Percentiles rank a stretch among this genome's conserved stretches.
Evolutionary conservation across 805 yeast genomes (phyloP).

Genomic region (Candida dajiaensis): DNA sequence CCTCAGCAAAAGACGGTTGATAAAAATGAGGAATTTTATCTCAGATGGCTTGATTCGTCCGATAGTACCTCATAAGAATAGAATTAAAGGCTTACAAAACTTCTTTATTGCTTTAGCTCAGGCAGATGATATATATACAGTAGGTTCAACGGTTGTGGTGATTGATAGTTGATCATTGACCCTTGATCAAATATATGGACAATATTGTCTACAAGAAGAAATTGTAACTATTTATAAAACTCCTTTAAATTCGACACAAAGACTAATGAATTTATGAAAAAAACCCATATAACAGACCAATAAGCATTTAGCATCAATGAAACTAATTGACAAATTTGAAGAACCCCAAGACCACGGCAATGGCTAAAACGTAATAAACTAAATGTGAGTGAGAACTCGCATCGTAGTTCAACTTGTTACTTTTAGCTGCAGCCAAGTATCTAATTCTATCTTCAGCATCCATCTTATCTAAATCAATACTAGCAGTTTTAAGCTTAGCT

Average conservation of each 20-base stretch:
- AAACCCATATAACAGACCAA: not conserved
- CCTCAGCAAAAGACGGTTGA: not conserved
- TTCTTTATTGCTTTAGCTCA: not conserved
- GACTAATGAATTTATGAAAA: not conserved
- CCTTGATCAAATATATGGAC: too few species aligned
- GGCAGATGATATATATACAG: not conserved
- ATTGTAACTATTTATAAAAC: not conserved
- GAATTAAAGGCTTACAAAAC: not conserved
- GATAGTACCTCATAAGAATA: not conserved
- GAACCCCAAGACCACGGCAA: slow-evolving; percentile 25
- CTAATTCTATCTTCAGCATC: slow-evolving; percentile 65
- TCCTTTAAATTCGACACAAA: not conserved
- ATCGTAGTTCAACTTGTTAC: not conserved
- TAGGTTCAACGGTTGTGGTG: not conserved
- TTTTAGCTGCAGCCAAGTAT: slow-evolving; percentile 25
- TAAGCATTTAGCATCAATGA: not conserved
- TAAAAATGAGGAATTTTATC: not conserved
- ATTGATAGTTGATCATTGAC: not conserved
- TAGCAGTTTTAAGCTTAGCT: slow-evolving; percentile 25
- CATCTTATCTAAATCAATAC: slow-evolving; percentile 30
- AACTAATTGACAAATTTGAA: slow-evolving; percentile 14
- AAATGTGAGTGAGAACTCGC: slow-evolving; percentile 9
- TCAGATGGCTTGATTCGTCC: not conserved
- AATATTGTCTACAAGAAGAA: too few species aligned
- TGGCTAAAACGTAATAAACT: slow-evolving; percentile 29